Evolutionary conservation across 805 yeast genomes (phyloP).

Genomic region (Alloascoidea hylecoeti): DNA sequence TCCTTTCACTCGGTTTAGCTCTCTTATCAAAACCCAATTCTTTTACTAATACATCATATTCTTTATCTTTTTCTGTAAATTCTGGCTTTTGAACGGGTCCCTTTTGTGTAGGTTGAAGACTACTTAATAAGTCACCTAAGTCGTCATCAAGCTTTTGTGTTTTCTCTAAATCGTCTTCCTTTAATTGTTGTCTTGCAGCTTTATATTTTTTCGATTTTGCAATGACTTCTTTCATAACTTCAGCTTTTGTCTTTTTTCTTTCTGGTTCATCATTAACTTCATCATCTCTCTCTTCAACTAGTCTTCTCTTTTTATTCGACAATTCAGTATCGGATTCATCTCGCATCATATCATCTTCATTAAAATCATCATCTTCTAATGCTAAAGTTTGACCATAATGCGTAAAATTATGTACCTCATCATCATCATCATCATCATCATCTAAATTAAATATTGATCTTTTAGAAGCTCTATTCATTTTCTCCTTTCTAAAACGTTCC

Average conservation of each 20-base stretch:
- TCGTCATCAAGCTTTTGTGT: conserved; percentile 21
- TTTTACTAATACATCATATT: conserved; percentile 19
- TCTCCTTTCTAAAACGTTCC: conserved; percentile 85
- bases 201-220: conserved; percentile 27
- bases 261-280: conserved; percentile 25
- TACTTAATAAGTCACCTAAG: conserved; percentile 17
- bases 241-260: conserved; percentile 22
- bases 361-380: conserved; percentile 40
- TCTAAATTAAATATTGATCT: conserved; percentile 60
- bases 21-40: conserved; percentile 24
- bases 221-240: conserved; percentile 27
- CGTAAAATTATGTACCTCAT: conserved; percentile 37
- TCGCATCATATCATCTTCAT: conserved; percentile 27
- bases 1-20: conserved; percentile 24
- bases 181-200: conserved; percentile 22
- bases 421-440: conserved; percentile 42
- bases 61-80: conserved; percentile 11
- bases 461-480: conserved; percentile 48
- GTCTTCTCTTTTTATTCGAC: conserved; percentile 20
- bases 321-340: conserved; percentile 19
- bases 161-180: conserved; percentile 18
- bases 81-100: conserved; percentile 2
- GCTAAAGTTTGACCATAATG: conserved; percentile 66
- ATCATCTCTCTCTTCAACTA: conserved; percentile 17
- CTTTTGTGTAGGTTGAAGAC: conserved; percentile 10